These are phyloP conservation scores for Rhizopogon vesiculosus DNA, from an alignment of 768 basidiomycete genomes.

Conservation along the genomic window DNA sequence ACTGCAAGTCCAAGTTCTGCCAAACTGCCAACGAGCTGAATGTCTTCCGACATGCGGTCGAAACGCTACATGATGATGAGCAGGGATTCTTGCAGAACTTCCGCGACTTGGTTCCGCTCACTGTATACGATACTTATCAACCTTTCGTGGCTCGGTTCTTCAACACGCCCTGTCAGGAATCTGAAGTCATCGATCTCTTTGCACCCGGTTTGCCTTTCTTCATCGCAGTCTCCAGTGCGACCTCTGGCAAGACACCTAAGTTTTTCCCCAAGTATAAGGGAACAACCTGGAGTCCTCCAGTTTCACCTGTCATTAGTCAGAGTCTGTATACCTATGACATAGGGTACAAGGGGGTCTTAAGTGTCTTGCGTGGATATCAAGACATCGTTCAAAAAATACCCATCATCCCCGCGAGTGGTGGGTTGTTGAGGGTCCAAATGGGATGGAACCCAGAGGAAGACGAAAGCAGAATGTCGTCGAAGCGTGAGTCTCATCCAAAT, in stretches of 20 bases:
- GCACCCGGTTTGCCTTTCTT: slow-evolving; percentile 11
- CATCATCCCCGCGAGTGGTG: not conserved
- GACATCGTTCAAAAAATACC: slow-evolving; percentile 4
- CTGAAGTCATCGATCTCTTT: slow-evolving; percentile 8
- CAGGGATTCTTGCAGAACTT: slow-evolving; percentile 4
- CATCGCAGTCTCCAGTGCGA: slow-evolving; percentile 10
- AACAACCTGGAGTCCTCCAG: not conserved
- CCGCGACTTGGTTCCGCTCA: slow-evolving; percentile 10
- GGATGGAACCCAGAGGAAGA: slow-evolving; percentile 12
- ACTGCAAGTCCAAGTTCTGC: not conserved
- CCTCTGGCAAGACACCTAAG: slow-evolving; percentile 10
- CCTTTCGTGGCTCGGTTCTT: slow-evolving; percentile 9
- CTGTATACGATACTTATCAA: slow-evolving; percentile 8
- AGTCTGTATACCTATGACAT: not conserved
- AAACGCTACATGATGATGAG: not conserved
- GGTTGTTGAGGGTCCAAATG: not conserved
- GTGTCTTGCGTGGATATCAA: not conserved
- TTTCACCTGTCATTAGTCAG: not conserved
- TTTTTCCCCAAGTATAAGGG: slow-evolving; percentile 2
- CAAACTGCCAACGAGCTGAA: not conserved
- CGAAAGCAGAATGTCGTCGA: slow-evolving; percentile 4
- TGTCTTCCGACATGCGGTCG: not conserved
- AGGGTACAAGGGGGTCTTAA: not conserved
- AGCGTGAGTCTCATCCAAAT: not conserved
- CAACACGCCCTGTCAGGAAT: slow-evolving; percentile 5